phyloP scores from a whole-genome alignment of 2,329 filamentous ascomycete genomes.

The Sarocladium brachiariae region DNA sequence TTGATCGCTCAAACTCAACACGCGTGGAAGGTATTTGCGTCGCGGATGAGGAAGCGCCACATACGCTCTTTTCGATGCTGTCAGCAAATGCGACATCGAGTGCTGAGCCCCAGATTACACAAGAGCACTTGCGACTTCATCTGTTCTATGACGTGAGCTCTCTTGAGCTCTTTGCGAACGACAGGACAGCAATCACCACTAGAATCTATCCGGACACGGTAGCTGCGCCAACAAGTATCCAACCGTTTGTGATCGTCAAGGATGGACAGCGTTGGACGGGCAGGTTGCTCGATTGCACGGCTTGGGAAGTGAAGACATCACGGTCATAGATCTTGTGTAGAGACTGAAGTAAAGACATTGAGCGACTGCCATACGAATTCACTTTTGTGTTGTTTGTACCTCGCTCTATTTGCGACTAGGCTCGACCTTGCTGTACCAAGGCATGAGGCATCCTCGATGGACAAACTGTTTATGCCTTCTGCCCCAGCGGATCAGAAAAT shows the following conservation, averaged over 20 bases:
- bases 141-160: slow-evolving; percentile 20
- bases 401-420: too few relatives aligned
- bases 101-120: slow-evolving; percentile 12
- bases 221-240: slow-evolving; percentile 15
- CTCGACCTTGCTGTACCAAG: too few relatives aligned
- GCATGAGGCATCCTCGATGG: too few relatives aligned
- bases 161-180: slow-evolving; percentile 21
- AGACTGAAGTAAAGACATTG: too few relatives aligned
- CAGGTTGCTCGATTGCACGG: neutral
- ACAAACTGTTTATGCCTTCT: too few relatives aligned
- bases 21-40: neutral
- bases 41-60: slow-evolving; percentile 1
- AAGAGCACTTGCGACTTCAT: slow-evolving; percentile 16
- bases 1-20: neutral
- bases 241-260: neutral
- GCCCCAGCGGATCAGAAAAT: too few relatives aligned
- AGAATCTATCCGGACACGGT: slow-evolving; percentile 16
- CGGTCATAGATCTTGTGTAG: too few relatives aligned
- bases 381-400: too few relatives aligned
- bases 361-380: too few relatives aligned
- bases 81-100: too few relatives aligned
- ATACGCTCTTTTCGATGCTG: neutral
- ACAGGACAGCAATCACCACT: slow-evolving; percentile 21
- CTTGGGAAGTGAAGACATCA: neutral
- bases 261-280: neutral